Evolutionary conservation across 2,329 filamentous ascomycete genomes (phyloP).

Genomic region (Ophiostoma perfectum): DNA sequence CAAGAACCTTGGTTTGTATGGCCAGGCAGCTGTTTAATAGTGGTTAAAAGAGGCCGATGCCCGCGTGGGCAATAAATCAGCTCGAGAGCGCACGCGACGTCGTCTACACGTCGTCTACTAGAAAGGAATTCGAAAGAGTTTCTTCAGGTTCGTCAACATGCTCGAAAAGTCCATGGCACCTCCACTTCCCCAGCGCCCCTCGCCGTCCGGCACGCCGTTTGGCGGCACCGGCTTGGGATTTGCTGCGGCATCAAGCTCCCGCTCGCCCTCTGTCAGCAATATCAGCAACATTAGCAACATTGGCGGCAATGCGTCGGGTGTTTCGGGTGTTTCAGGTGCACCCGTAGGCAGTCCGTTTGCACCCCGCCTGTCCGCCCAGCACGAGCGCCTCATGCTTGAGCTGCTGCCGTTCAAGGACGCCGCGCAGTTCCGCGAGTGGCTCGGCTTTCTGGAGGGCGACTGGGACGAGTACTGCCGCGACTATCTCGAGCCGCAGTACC

Average conservation of each 20-base stretch:
- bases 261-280: background rate
- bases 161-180: background rate
- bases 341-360: background rate
- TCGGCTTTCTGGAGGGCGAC: conserved; percentile 33
- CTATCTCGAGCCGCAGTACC: conserved; percentile 27
- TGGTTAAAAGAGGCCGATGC: background rate
- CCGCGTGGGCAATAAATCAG: too few relatives aligned
- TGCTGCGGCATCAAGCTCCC: background rate
- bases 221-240: background rate
- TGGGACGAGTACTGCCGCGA: conserved; percentile 38
- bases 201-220: background rate
- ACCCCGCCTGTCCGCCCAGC: conserved; percentile 31
- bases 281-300: background rate
- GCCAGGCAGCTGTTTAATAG: background rate
- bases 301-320: background rate
- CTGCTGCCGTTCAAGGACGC: conserved; percentile 37
- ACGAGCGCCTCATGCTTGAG: conserved; percentile 38
- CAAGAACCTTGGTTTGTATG: background rate
- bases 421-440: conserved; percentile 36
- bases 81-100: too few relatives aligned
- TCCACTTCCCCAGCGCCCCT: background rate
- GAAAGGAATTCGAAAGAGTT: background rate
- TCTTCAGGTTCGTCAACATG: background rate
- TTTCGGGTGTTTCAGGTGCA: background rate
- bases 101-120: background rate